A percentile compares a stretch with the other conserved stretches of the same genome.
Evolutionary conservation across 2,329 filamentous ascomycete species (phyloP).

Genomic region (Xylariaceae sp.): DNA sequence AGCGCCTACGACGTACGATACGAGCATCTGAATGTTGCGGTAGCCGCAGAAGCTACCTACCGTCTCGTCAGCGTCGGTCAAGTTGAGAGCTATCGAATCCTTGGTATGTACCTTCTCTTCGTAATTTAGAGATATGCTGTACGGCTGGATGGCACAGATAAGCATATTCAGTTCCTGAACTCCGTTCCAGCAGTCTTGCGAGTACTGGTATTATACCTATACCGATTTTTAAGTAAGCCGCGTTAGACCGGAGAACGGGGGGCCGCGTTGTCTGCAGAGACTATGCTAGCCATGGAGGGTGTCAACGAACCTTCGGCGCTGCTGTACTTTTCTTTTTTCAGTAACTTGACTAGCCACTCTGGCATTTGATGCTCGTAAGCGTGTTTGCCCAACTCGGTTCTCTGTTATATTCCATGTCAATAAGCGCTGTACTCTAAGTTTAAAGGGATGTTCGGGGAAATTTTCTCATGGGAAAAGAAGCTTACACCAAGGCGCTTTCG

Average conservation of each 20-base stretch:
- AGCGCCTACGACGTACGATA: constrained; percentile 75
- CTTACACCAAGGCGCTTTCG: constrained; percentile 32
- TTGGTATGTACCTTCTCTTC: constrained; percentile 64
- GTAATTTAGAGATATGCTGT: constrained; percentile 81
- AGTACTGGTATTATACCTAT: constrained; percentile 68
- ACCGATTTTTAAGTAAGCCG: neutral
- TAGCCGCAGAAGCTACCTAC: constrained; percentile 91
- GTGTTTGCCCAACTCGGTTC: constrained; percentile 73
- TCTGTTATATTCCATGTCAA: constrained; percentile 41
- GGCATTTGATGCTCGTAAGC: constrained; percentile 80
- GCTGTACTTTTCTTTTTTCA: constrained; percentile 65
- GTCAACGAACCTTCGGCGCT: constrained; percentile 56
- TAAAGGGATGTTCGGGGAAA: neutral
- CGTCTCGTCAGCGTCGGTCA: neutral
- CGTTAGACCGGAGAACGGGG: neutral
- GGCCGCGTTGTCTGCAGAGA: neutral
- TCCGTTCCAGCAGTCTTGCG: constrained; percentile 68
- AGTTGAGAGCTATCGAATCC: neutral
- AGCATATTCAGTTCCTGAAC: constrained; percentile 68
- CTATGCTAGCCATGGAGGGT: neutral
- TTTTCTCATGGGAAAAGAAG: neutral
- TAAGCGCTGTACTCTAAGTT: neutral
- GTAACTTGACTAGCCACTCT: constrained; percentile 66
- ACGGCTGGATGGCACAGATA: constrained; percentile 81
- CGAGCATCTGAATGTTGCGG: constrained; percentile 90